These are phyloP conservation scores for Delphinella strobiligena DNA, from an alignment of 2,329 filamentous ascomycete species.

Conservation along the genomic window DNA sequence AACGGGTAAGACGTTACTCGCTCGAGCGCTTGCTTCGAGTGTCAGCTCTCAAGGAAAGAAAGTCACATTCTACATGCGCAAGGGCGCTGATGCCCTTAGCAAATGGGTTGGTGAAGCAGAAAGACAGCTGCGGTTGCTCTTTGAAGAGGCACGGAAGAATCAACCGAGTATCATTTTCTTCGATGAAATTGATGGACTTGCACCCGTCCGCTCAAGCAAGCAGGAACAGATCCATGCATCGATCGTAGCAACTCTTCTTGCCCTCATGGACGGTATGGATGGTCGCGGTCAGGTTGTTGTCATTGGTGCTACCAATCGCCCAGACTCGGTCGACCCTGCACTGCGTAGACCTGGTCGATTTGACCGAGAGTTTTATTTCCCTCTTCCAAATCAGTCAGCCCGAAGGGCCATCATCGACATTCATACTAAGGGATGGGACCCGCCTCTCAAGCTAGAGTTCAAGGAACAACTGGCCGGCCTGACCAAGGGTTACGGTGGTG, in stretches of 20 bases:
- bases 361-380: conserved; percentile 96
- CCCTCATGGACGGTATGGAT: conserved; percentile 96
- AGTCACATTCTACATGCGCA: conserved; percentile 98
- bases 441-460: conserved; percentile 59
- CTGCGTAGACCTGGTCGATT: conserved; percentile 87
- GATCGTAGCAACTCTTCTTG: conserved; percentile 87
- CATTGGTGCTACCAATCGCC: conserved; percentile 95
- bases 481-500: conserved; percentile 94
- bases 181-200: conserved; percentile 94
- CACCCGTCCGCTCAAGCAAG: conserved; percentile 91
- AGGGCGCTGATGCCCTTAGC: conserved; percentile 91
- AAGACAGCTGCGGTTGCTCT: conserved; percentile 81
- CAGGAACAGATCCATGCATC: conserved; percentile 98
- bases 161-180: conserved; percentile 99
- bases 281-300: conserved; percentile 97
- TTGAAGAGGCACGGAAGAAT: conserved; percentile 88
- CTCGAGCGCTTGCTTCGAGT: conserved; percentile 81
- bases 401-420: conserved; percentile 86
- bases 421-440: conserved; percentile 87
- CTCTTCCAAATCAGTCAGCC: conserved; percentile 68
- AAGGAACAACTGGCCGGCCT: conserved; percentile 74
- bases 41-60: conserved; percentile 82
- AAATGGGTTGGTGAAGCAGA: conserved; percentile 99
- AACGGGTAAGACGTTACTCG: conserved; percentile 95
- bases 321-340: conserved; percentile 94